A percentile compares a stretch with the other conserved stretches of the same genome.
Conservation (phyloP, 768 basidiomycete species). For the Dictyophora rubrovolvata region DNA sequence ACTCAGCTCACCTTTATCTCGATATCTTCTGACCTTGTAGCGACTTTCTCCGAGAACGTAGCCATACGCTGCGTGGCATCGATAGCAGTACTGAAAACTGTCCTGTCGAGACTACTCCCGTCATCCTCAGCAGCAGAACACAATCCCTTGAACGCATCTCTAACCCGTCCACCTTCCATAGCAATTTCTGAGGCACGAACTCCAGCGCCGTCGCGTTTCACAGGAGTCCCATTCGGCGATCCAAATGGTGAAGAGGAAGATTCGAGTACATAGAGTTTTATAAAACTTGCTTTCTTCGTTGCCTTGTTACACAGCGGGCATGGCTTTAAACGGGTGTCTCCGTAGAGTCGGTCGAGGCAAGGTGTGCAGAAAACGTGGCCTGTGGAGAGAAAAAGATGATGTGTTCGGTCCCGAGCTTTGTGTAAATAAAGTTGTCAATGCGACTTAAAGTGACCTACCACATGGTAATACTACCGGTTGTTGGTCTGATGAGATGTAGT, state of each 20-base stretch:
- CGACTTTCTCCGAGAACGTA: background rate
- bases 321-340: background rate
- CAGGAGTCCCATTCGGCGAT: background rate
- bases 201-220: background rate
- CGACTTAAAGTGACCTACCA: background rate
- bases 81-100: background rate
- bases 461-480: background rate
- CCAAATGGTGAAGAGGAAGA: background rate
- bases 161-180: background rate
- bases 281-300: background rate
- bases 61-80: background rate
- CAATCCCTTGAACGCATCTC: background rate
- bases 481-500: background rate
- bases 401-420: background rate
- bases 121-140: background rate
- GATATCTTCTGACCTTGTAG: background rate
- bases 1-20: background rate
- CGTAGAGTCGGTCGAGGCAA: background rate
- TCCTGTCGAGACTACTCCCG: background rate
- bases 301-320: background rate
- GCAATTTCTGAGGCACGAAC: background rate
- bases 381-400: background rate
- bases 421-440: no score
- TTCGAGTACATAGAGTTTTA: background rate
- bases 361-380: constrained; percentile 5